Evolutionary conservation across 495 filamentous ascomycete genomes (phyloP).

Genomic region (Penicillium steckii): DNA sequence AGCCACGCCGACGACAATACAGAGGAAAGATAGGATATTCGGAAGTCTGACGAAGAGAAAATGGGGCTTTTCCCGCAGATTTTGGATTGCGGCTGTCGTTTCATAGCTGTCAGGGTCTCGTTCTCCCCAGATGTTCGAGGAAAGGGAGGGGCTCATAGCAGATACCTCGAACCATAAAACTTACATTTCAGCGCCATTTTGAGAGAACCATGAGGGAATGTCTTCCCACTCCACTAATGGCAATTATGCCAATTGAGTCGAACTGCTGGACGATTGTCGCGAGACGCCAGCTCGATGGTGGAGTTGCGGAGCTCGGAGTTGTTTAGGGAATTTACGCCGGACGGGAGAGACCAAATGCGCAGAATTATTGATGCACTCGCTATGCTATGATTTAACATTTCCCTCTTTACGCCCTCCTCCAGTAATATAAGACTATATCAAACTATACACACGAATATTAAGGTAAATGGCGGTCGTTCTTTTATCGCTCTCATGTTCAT

Average conservation of each 20-base stretch:
- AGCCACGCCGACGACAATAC: constrained; percentile 80
- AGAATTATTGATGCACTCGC: constrained; percentile 24
- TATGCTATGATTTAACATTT: constrained; percentile 30
- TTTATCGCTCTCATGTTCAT: constrained; percentile 22
- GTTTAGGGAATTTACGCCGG: constrained; percentile 30
- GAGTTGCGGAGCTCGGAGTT: constrained; percentile 17
- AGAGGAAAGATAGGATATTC: constrained; percentile 70
- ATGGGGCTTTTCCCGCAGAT: constrained; percentile 43
- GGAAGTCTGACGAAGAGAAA: constrained; percentile 42
- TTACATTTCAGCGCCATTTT: constrained; percentile 46
- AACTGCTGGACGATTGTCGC: constrained; percentile 3
- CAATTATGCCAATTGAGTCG: constrained; percentile 11
- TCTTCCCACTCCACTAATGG: constrained; percentile 16
- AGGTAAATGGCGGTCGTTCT: constrained; percentile 1
- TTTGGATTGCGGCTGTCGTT: constrained; percentile 41
- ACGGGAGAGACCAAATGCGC: constrained; percentile 23
- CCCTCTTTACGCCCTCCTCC: constrained; percentile 9
- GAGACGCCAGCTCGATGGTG: background rate
- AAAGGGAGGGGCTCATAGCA: background rate
- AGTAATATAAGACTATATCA: constrained; percentile 16
- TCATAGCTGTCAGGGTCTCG: constrained; percentile 17
- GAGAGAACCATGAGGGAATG: constrained; percentile 21
- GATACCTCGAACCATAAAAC: constrained; percentile 5
- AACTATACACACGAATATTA: constrained; percentile 39
- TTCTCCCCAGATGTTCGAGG: constrained; percentile 17